Conservation (phyloP, 1,284 basidiomycete genomes). For the Fomitiporia mediterranea region DNA sequence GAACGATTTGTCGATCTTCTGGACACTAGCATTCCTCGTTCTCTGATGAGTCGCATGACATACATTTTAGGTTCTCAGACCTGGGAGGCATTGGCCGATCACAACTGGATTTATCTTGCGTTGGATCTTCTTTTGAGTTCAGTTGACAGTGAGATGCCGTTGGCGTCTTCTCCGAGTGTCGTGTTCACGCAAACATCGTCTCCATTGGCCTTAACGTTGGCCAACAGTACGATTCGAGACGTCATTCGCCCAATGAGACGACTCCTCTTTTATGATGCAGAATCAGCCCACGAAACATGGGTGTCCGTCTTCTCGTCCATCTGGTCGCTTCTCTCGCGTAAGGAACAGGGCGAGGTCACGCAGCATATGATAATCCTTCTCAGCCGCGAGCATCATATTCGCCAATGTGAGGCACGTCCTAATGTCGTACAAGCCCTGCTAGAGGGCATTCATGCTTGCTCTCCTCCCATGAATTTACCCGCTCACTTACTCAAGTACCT, state of each 20-base stretch:
- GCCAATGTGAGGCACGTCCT: conserved; percentile 87
- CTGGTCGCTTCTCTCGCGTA: conserved; percentile 82
- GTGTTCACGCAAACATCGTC: conserved; percentile 35
- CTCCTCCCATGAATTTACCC: conserved; percentile 83
- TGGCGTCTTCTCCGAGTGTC: conserved; percentile 34
- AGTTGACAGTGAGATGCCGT: conserved; percentile 59
- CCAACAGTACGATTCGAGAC: conserved; percentile 44
- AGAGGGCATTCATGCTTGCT: conserved; percentile 79
- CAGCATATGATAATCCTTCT: conserved; percentile 88
- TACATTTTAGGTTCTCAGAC: conserved; percentile 93
- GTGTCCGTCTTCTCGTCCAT: conserved; percentile 85
- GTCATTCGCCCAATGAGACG: conserved; percentile 78
- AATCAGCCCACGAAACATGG: conserved; percentile 84
- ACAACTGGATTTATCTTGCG: conserved; percentile 94
- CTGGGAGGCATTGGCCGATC: conserved; percentile 92
- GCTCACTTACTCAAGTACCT: conserved; percentile 96
- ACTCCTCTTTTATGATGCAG: conserved; percentile 77
- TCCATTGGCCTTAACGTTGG: conserved; percentile 21
- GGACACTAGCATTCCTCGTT: conserved; percentile 84
- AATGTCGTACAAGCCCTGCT: conserved; percentile 94
- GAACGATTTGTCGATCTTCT: conserved; percentile 89
- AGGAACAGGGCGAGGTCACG: conserved; percentile 87
- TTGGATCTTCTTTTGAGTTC: conserved; percentile 87
- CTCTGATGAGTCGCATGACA: conserved; percentile 77
- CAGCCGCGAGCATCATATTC: conserved; percentile 90